Evolutionary conservation across 768 basidiomycete genomes (phyloP).

Genomic region (Phanerochaete carnosa): DNA sequence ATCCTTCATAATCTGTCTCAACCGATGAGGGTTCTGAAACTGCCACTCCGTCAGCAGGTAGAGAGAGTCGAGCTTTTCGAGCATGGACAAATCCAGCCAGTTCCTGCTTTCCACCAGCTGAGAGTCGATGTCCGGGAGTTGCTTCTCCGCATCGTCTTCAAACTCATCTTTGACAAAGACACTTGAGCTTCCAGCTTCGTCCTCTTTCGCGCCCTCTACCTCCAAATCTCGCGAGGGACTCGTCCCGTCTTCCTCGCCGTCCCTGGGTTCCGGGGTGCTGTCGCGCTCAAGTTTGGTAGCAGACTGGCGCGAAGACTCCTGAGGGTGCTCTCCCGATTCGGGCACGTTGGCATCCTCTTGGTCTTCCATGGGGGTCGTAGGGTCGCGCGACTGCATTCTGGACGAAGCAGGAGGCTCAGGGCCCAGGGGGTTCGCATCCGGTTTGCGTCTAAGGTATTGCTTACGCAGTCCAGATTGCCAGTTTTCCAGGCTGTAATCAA

Average conservation of each 20-base stretch:
- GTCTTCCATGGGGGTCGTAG: slow-evolving; percentile 15
- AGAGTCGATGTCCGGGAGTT: neutral
- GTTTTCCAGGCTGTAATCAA: slow-evolving; percentile 53
- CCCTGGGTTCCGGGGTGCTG: neutral
- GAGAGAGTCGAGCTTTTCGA: slow-evolving; percentile 70
- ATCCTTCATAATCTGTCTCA: slow-evolving; percentile 70
- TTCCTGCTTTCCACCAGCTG: slow-evolving; percentile 37
- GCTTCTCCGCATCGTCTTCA: neutral
- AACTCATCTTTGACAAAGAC: neutral
- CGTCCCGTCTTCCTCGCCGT: neutral
- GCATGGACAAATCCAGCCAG: slow-evolving; percentile 72
- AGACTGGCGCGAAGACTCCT: neutral
- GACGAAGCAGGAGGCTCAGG: slow-evolving; percentile 40
- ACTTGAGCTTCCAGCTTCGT: neutral
- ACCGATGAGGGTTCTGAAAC: slow-evolving; percentile 70
- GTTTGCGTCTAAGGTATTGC: slow-evolving; percentile 74
- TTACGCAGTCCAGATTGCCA: slow-evolving; percentile 78
- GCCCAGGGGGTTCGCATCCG: slow-evolving; percentile 69
- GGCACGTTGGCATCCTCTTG: slow-evolving; percentile 8
- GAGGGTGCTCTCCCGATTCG: neutral
- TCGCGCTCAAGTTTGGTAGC: neutral
- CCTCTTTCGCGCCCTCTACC: neutral
- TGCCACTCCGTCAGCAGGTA: slow-evolving; percentile 82
- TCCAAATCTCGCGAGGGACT: neutral
- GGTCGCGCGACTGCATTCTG: slow-evolving; percentile 19